phyloP scores from a whole-genome alignment of 306 rosid genomes.

The Cicer cuneatum region DNA sequence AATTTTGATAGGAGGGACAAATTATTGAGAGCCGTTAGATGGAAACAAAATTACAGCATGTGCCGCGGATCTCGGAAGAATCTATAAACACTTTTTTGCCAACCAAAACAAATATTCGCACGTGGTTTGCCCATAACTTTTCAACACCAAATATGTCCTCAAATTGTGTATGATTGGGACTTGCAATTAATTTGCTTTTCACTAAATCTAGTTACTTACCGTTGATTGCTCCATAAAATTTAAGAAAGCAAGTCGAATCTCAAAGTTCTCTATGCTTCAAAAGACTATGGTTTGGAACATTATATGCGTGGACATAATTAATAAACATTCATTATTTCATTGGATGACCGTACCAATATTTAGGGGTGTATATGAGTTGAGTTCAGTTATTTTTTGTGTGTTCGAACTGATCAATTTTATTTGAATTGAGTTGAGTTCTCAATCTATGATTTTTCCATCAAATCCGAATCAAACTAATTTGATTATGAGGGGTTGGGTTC shows the following conservation, averaged over 20 bases:
- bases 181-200: conserved; percentile 1
- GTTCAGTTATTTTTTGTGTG: no score
- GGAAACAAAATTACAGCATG: conserved; percentile 22
- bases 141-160: conserved; percentile 33
- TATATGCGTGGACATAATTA: conserved; percentile 16
- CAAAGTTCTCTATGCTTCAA: conserved; percentile 20
- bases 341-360: no score
- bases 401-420: no score
- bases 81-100: conserved; percentile 3
- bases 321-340: conserved; percentile 34
- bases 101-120: conserved; percentile 26
- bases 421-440: no score
- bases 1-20: conserved; percentile 1
- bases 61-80: conserved; percentile 40
- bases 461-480: no score
- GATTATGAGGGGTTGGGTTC: no score
- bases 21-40: not conserved
- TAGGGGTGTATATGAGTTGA: no score
- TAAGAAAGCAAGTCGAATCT: conserved; percentile 28
- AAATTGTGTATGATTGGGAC: conserved; percentile 3
- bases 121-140: conserved; percentile 23
- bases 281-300: not conserved
- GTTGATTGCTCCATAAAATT: conserved; percentile 40
- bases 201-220: conserved; percentile 31
- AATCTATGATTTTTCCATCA: no score